These are phyloP conservation scores for Penicilliopsis zonata DNA, from an alignment of 495 filamentous ascomycete species.

Conservation along the genomic window DNA sequence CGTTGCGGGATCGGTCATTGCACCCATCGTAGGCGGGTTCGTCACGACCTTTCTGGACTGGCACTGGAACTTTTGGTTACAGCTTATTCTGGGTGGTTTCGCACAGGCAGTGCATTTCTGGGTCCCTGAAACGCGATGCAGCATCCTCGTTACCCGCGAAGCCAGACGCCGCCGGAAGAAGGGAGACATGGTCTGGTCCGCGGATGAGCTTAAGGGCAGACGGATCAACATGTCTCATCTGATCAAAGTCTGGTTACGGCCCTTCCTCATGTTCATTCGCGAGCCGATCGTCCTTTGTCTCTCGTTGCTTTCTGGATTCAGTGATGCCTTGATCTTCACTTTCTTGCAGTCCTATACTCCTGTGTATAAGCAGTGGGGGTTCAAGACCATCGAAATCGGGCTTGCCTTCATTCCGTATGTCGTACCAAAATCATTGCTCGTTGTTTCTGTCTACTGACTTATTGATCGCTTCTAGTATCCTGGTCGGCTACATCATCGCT, in stretches of 20 bases:
- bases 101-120: slow-evolving; percentile 51
- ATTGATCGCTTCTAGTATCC: slow-evolving; percentile 36
- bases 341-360: slow-evolving; percentile 50
- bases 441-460: background rate
- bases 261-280: slow-evolving; percentile 58
- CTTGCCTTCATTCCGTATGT: slow-evolving; percentile 34
- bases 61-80: slow-evolving; percentile 65
- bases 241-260: slow-evolving; percentile 45
- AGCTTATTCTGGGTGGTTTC: slow-evolving; percentile 52
- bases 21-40: slow-evolving; percentile 64
- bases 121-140: slow-evolving; percentile 53
- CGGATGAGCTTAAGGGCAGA: slow-evolving; percentile 34
- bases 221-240: slow-evolving; percentile 38
- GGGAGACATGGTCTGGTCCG: slow-evolving; percentile 39
- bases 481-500: slow-evolving; percentile 48
- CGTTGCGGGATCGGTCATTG: slow-evolving; percentile 55
- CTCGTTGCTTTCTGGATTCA: slow-evolving; percentile 59
- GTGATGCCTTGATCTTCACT: slow-evolving; percentile 61
- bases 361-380: slow-evolving; percentile 51
- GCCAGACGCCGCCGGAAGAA: slow-evolving; percentile 46
- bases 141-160: slow-evolving; percentile 46
- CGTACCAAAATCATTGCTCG: background rate
- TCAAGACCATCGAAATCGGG: slow-evolving; percentile 38
- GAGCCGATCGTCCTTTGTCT: slow-evolving; percentile 59
- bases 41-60: slow-evolving; percentile 45